Evolutionary conservation across 78 protist genomes (phyloP).

Genomic region (Trichosphaerium sp.): DNA sequence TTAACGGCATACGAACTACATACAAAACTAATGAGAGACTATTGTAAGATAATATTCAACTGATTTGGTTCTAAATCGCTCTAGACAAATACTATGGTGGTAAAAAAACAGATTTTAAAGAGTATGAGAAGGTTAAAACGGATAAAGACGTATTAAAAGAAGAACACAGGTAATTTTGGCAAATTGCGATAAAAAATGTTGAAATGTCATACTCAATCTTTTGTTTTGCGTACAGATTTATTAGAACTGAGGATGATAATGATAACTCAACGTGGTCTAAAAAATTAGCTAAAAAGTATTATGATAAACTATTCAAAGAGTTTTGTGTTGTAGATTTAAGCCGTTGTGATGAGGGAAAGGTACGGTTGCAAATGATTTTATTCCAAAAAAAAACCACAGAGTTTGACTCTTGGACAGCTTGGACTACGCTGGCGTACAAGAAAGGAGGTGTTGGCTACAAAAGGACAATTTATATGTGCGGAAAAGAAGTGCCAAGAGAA

Average conservation of each 20-base stretch:
- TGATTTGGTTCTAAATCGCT: too few species aligned
- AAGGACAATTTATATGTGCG: slow-evolving; percentile 69
- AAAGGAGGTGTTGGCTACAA: slow-evolving; percentile 53
- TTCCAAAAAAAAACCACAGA: neutral
- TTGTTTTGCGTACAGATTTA: too few species aligned
- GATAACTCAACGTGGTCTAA: slow-evolving; percentile 43
- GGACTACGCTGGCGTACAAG: slow-evolving; percentile 74
- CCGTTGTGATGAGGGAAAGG: neutral
- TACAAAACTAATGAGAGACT: too few species aligned
- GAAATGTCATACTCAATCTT: too few species aligned
- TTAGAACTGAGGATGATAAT: neutral
- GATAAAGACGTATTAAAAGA: too few species aligned
- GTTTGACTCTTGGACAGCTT: neutral
- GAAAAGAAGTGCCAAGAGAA: slow-evolving; percentile 6
- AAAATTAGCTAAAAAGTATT: slow-evolving; percentile 52
- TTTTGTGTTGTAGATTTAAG: slow-evolving; percentile 59
- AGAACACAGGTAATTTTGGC: too few species aligned
- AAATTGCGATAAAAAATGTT: too few species aligned
- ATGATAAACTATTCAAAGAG: slow-evolving; percentile 62
- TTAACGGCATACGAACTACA: too few species aligned
- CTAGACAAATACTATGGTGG: too few species aligned
- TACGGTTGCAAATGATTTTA: slow-evolving; percentile 25
- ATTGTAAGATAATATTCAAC: too few species aligned
- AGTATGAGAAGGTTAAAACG: too few species aligned
- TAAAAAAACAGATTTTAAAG: too few species aligned